Base-by-base conservation (phyloP, 495 filamentous ascomycete genomes). In the Penicillium maclennaniae region DNA sequence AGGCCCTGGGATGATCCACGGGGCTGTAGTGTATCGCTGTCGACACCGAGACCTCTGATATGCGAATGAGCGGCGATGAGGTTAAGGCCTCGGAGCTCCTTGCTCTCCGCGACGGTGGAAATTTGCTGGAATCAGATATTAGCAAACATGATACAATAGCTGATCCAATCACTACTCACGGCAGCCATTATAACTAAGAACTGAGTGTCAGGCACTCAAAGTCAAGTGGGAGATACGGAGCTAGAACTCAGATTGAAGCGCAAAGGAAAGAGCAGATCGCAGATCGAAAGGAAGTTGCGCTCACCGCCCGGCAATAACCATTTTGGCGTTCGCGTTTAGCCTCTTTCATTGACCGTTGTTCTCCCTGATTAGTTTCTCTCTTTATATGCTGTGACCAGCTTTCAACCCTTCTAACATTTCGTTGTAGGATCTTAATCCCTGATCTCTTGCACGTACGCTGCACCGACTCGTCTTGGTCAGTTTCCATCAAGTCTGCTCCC, bases 1-100 rank as follows among this genome's bases (percentile, higher is more conserved):
- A 99, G 82, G n/a, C 93, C 93, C 69, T 97, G 92, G 0, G 91
- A 96, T n/a, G 85, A 80, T 28, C 80, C 65, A 49, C 91, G 82
- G 27, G 92, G 92, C 62, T 95, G 91, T 52, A 97, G 78, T 7
- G 92, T 90, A 61, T 96, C 95, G 44, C 80, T 75, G 79, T 96
- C 91, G 52, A 99, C 92, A 45, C 93, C 93, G 16, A 99, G 81
- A 23, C 93, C 93, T 58, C 91, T 84, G 60, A 99, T 97, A 71
- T 99, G 95, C 43, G 93, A 97, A 78, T 99, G 93, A 51, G 93
- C 95, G 54, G 93, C 92, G 68, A 97, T 93, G 69, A 97, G 87
- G 75, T 95, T 97, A 61, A 97, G 80, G 45, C 91, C 91, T 53
- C 90, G 85, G 69, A 96, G 85, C 77, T 96, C 91, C 71, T 92